Base-by-base conservation (phyloP, 2,329 filamentous ascomycete species). In the Calonectria hongkongensis region DNA sequence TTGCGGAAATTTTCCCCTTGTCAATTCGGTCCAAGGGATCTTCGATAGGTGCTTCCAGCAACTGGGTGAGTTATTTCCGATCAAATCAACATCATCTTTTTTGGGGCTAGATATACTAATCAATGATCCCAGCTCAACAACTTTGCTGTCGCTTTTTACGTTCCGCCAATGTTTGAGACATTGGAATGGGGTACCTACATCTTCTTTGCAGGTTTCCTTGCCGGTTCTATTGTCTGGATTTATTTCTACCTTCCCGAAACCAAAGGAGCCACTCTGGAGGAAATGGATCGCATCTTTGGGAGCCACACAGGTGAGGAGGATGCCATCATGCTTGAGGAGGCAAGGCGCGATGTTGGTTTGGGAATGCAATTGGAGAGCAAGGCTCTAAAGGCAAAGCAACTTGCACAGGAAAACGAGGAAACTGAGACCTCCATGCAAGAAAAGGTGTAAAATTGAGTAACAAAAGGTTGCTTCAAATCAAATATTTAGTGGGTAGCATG, bases 201-300 rank as follows among this genome's bases (percentile, higher is more conserved):
- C 73, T 90, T 91, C 83, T 91, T 91, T 74, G 87, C 87, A 6
- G 84, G 84, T 0, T 85, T 89, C 56, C 88, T 89, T 39, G 82
- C 87, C 7, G 79, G 81, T 3, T 85, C 88, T 1, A 84, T 86
- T 33, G 78, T 87, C 7, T 91, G 88, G 79, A 84, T 88, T 9
- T 89, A 83, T 74, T 87, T 88, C 77, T 85, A 84, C 62, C 82
- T 91, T 2, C 89, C 89, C 0, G 89, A 91, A 78, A 91, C 89
- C 3, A 90, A 89, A 78, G 87, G 87, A 56, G 84, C 87, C 43
- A 88, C 87, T 3, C 83, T 91, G 8, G 89, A 91, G 76, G 86
- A 87, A 45, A 88, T 90, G 84, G 89, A 91, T 74, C 84, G 84
- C 1, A 83, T 91, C 6, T 91, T 91, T 69, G 79, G 81, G 47